Base-by-base conservation (phyloP, 192 early-diverging fungal species). In the Martensiomyces pterosporus region DNA sequence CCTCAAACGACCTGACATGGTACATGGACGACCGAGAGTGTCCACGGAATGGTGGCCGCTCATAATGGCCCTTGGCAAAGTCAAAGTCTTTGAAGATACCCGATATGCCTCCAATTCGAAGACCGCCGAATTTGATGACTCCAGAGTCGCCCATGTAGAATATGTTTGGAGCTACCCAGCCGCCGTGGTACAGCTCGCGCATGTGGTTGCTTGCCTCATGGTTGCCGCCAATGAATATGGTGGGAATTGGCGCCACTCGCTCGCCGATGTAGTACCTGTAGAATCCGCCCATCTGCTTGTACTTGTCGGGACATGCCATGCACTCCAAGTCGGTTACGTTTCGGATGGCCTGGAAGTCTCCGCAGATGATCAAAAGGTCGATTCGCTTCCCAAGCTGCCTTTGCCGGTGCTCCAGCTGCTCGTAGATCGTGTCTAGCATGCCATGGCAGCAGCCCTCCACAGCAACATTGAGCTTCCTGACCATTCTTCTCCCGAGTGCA, bases 381-480 rank as follows among this genome's bases (percentile, higher is more conserved):
- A 97, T 77, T 39, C 82, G 83, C 37, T 82, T 80, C 15, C 69
- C 53, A 33, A 86, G 46, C 27, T 60, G 59, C 10, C 64, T 35
- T 53, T 97, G 80, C 9, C 47, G 49, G 14, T 23, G 24, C 1
- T 22, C 48, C 6, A 93, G 57, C 4, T 82, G 56, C 17, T 57
- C 36, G 67, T 98, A 99, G 48, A 99, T 95, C 34, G 80, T 76
- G 52, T 97, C 94, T 29, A 99, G 77, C 68, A 87, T 75, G 21
- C 94, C 95, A 49, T 99, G 97, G 68, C 90, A 92, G 71, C 97
- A 99, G 2, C 97, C 97, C 77, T 94, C 88, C 40, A 97, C 59
- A 17, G 95, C 97, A 46, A 99, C 84, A 57, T 47, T 61, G 14
- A 74, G 52, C 37, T 29, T 39, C n/a, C n/a, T n/a, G n/a, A n/a